Evolutionary conservation across 306 rosid species (phyloP), one percentile per base, ranked within the genome.

Genomic region (Trifolium pratense): DNA sequence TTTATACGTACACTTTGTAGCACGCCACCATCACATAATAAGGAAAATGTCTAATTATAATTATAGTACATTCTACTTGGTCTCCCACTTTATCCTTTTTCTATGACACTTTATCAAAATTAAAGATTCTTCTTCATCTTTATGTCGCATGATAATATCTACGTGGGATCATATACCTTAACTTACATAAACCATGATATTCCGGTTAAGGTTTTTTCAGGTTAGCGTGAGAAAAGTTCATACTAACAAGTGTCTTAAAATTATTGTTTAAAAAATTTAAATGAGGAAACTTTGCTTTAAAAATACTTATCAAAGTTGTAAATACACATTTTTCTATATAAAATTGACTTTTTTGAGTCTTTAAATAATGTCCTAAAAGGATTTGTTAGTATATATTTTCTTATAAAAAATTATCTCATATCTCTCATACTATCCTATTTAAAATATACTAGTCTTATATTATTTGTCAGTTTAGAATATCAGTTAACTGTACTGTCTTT

Each of bases 21-120:
- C 84, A 80, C 84, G 85, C 81, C 75, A 76, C 71, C 75, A 76
- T 58, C 78, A 71, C 62, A 20, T 66, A 71, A 71, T 49, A 51
- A 48, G 78, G 78, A 81, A 75, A 81, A 81, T 81, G 85, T 81
- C 67, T 81, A 71, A 71, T 71, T 76, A 75, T 80, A 43, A 32
- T 68, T 59, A 42, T 75, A 14, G 17, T 48, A 79, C 71, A 25
- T 48, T 42, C 55, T 40, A 53, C 43, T 65, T 70, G 46, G 40
- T 76, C 81, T 71, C 75, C 69, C 75, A 71, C 65, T 81, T 48
- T 71, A 23, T 46, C 56, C 43, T 34, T 61, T 75, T 80, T 80
- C 63, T 42, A 62, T 61, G 48, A 69, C 63, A n/a, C 51, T 39
- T 68, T 57, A 17, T 80, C 13, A 21, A 70, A 64, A 53, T 21